Base-by-base conservation (phyloP, 352 stramenopile genomes). In the Phytophthora idaei region DNA sequence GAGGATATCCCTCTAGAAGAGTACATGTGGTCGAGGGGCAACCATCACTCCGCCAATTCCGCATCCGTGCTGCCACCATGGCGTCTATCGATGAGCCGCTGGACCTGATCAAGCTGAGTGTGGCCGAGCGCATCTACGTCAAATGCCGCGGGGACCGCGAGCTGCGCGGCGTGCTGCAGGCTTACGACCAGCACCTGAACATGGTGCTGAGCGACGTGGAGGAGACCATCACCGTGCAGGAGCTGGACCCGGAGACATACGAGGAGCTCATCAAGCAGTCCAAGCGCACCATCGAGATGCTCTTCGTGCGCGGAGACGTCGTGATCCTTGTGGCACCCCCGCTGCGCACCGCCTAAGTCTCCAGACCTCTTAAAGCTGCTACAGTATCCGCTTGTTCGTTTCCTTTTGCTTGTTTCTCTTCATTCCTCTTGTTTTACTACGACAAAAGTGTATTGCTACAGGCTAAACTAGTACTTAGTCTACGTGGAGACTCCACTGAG, bases 171-270 rank as follows among this genome's bases (percentile, higher is more conserved):
- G 97, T 97, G 77, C 82, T 99, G 47, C 97, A 99, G 80, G 97
- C 97, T 1, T 99, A 99, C 75, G 98, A 99, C 78, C 96, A 99
- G 76, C 98, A 99, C 79, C 81, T 99, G 34, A 99, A 99, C 80
- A 97, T 99, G 90, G 97, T 99, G 54, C 78, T 99, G 27, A 97
- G 96, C 61, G 97, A 99, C 64, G 98, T 99, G 15, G 97, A 99
- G 76, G 98, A 99, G 85, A 99, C 97, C 25, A 97, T 99, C 42
- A 99, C 95, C 12, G 96, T 86, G 34, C 89, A 97, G 62, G 97
- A 99, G 76, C 83, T 99, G 52, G 97, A 99, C 76, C 89, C 97
- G 69, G 96, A 99, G 81, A 99, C 97, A 8, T 98, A 98, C 69
- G 97, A 99, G 81, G 96, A 99, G 83, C 98, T 99, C 67, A 92